Percentiles rank a stretch among this genome's conserved stretches.
Evolutionary conservation across 2,329 filamentous ascomycete genomes (phyloP).

Genomic region (Claviceps digitariae): DNA sequence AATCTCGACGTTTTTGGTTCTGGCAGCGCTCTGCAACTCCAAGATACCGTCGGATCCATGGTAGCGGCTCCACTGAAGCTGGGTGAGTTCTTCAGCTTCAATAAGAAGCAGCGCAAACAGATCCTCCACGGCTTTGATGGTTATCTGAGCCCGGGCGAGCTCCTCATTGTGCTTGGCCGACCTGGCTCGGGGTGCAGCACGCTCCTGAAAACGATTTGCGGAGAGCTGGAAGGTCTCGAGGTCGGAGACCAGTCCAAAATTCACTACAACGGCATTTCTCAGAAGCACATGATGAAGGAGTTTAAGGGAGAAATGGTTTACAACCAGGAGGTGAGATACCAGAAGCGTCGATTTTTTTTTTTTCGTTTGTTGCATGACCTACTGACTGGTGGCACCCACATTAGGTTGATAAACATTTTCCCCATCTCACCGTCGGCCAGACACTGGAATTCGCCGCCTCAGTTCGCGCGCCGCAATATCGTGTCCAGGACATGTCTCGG

Average conservation of each 20-base stretch:
- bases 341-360: not conserved
- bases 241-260: conserved; percentile 36
- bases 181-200: conserved; percentile 54
- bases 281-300: conserved; percentile 39
- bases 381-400: not conserved
- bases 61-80: conserved; percentile 43
- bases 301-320: conserved; percentile 58
- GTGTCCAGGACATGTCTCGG: conserved; percentile 48
- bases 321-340: conserved; percentile 48
- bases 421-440: conserved; percentile 61
- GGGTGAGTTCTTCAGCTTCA: conserved; percentile 38
- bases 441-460: conserved; percentile 62
- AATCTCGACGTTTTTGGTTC: conserved; percentile 54
- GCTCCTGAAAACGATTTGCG: conserved; percentile 46
- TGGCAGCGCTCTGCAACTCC: conserved; percentile 52
- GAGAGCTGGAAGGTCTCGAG: conserved; percentile 44
- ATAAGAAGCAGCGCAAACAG: conserved; percentile 34
- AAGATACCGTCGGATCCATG: conserved; percentile 50
- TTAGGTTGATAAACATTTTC: conserved; percentile 58
- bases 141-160: conserved; percentile 48
- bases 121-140: conserved; percentile 55
- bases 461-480: conserved; percentile 51
- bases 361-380: not conserved
- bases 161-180: conserved; percentile 54
- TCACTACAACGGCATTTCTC: conserved; percentile 49